phyloP scores from a whole-genome alignment of 192 early-diverging fungal species.

The Anaeromyces robustus region DNA sequence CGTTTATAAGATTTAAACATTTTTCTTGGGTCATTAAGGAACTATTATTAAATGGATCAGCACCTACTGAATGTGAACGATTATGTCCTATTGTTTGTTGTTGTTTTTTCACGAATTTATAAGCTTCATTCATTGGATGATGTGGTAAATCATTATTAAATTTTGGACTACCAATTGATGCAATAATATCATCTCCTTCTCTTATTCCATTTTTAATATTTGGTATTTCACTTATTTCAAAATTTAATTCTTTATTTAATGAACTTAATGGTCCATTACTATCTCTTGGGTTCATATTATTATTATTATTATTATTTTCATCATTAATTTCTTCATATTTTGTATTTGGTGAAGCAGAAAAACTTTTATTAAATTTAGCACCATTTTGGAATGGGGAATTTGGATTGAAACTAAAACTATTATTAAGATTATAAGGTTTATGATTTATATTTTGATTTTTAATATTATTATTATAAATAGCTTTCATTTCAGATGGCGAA shows the following conservation, averaged over 20 bases:
- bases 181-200: background rate
- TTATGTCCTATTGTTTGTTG: background rate
- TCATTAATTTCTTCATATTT: too few species aligned
- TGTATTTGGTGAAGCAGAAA: too few species aligned
- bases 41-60: background rate
- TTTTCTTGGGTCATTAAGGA: background rate
- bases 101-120: background rate
- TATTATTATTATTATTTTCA: too few species aligned
- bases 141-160: background rate
- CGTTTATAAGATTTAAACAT: background rate
- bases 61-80: background rate
- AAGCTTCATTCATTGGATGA: background rate
- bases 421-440: background rate
- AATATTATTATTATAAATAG: background rate
- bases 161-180: background rate
- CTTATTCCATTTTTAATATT: background rate
- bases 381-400: too few species aligned
- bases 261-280: background rate
- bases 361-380: too few species aligned
- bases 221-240: background rate
- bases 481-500: background rate
- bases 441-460: background rate
- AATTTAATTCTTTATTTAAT: background rate
- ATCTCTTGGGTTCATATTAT: background rate
- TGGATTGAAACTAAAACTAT: background rate